phyloP scores from a whole-genome alignment of 1,284 basidiomycete species.

The Trametes versicolor region DNA sequence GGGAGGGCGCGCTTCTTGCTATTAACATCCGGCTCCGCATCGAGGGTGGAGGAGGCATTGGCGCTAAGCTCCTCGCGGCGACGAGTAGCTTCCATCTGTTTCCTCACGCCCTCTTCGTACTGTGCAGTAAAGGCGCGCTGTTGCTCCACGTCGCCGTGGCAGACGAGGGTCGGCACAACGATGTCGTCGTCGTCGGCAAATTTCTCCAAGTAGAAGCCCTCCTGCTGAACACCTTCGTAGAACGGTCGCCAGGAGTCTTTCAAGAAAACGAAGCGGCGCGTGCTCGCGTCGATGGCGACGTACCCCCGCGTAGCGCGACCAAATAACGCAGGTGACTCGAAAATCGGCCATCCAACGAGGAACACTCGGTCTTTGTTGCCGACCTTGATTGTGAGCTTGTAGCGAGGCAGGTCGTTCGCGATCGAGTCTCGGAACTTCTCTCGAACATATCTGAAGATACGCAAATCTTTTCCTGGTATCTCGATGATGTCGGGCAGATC shows the following conservation, averaged over 20 bases:
- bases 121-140: not conserved
- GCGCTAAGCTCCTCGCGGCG: not conserved
- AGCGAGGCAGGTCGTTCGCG: not conserved
- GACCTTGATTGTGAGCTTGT: conserved; percentile 10
- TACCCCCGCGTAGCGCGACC: conserved; percentile 18
- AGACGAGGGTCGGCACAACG: conserved; percentile 11
- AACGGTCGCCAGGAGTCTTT: conserved; percentile 26
- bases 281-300: conserved; percentile 16
- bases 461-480: not conserved
- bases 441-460: conserved; percentile 21
- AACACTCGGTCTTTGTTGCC: conserved; percentile 4
- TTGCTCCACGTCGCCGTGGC: conserved; percentile 10
- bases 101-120: not conserved
- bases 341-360: conserved; percentile 19
- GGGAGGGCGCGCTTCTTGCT: no score
- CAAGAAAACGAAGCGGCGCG: conserved; percentile 20
- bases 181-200: not conserved
- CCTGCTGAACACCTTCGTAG: conserved; percentile 5
- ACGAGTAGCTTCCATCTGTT: no score
- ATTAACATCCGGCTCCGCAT: no score
- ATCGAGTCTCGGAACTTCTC: conserved; percentile 14
- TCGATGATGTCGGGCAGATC: not conserved
- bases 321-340: not conserved
- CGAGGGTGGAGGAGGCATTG: not conserved
- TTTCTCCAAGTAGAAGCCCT: conserved; percentile 14